Evolutionary conservation across 768 basidiomycete species (phyloP).

Genomic region (Pulveroboletus sp.): DNA sequence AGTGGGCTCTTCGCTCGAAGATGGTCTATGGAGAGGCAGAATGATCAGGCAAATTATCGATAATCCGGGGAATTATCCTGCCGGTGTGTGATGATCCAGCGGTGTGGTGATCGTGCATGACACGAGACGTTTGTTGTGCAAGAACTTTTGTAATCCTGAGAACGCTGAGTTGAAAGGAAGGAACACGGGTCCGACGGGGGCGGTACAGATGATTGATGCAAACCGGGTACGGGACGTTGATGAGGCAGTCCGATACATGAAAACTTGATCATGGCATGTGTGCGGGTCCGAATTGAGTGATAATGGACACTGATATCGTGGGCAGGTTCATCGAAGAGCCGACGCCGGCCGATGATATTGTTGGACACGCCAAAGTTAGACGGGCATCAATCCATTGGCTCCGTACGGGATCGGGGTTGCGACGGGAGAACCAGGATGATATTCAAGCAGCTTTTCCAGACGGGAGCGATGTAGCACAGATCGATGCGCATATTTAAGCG

Average conservation of each 20-base stretch:
- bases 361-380: conserved; percentile 78
- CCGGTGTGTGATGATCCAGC: conserved; percentile 39
- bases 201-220: conserved; percentile 92
- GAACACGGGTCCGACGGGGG: conserved; percentile 89
- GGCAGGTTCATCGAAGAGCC: conserved; percentile 90
- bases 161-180: conserved; percentile 66
- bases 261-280: conserved; percentile 45
- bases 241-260: conserved; percentile 85
- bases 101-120: neutral
- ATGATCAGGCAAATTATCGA: conserved; percentile 91
- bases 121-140: conserved; percentile 25
- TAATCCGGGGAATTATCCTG: conserved; percentile 65
- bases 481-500: conserved; percentile 89
- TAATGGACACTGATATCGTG: conserved; percentile 8
- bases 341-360: conserved; percentile 86
- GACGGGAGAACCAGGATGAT: conserved; percentile 89
- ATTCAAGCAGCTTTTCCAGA: conserved; percentile 93
- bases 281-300: neutral
- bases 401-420: conserved; percentile 84
- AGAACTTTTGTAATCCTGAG: conserved; percentile 43
- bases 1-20: conserved; percentile 76
- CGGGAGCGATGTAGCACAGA: conserved; percentile 88
- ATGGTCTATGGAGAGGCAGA: conserved; percentile 79
- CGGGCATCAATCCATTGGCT: conserved; percentile 72
- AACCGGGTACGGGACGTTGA: conserved; percentile 94